Percentiles rank a stretch among this genome's conserved stretches.
These are phyloP conservation scores for Apiospora phragmitis DNA, from an alignment of 2,329 filamentous ascomycete genomes.

Conservation along the genomic window DNA sequence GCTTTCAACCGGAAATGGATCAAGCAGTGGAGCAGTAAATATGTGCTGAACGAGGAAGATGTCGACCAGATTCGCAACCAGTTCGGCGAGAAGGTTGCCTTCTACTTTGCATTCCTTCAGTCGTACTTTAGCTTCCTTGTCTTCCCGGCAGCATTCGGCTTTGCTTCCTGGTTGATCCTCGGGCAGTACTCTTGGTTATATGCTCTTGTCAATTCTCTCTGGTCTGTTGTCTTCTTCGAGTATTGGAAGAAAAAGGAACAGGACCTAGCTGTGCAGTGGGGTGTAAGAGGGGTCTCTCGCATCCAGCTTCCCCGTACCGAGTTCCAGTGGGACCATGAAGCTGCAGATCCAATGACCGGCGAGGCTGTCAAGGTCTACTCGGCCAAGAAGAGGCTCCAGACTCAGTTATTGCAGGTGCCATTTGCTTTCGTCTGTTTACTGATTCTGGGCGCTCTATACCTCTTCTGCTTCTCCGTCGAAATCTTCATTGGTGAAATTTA, in stretches of 20 bases:
- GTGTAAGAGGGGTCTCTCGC: conserved; percentile 77
- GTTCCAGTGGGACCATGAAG: conserved; percentile 77
- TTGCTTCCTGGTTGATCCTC: conserved; percentile 77
- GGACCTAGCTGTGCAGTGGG: conserved; percentile 85
- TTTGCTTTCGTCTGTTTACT: conserved; percentile 75
- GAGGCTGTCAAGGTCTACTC: conserved; percentile 77
- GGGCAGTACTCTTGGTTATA: conserved; percentile 84
- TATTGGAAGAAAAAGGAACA: conserved; percentile 95
- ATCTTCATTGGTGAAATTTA: conserved; percentile 97
- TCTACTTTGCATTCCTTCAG: conserved; percentile 94
- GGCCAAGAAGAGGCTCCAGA: conserved; percentile 69
- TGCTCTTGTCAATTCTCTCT: conserved; percentile 76
- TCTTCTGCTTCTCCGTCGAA: conserved; percentile 86
- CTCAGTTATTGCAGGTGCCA: conserved; percentile 79
- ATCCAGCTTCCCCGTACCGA: conserved; percentile 77
- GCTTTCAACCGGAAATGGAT: conserved; percentile 75
- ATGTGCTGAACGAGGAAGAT: conserved; percentile 63
- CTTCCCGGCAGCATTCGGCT: conserved; percentile 79
- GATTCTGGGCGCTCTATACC: conserved; percentile 79
- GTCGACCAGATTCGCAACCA: conserved; percentile 74
- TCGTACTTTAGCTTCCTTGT: conserved; percentile 84
- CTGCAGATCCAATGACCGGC: conserved; percentile 78
- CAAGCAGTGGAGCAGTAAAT: conserved; percentile 72
- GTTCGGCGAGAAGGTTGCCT: conserved; percentile 83
- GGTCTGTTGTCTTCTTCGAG: conserved; percentile 88